phyloP scores from a whole-genome alignment of 495 filamentous ascomycete genomes.

The Lentithecium fluviatile region DNA sequence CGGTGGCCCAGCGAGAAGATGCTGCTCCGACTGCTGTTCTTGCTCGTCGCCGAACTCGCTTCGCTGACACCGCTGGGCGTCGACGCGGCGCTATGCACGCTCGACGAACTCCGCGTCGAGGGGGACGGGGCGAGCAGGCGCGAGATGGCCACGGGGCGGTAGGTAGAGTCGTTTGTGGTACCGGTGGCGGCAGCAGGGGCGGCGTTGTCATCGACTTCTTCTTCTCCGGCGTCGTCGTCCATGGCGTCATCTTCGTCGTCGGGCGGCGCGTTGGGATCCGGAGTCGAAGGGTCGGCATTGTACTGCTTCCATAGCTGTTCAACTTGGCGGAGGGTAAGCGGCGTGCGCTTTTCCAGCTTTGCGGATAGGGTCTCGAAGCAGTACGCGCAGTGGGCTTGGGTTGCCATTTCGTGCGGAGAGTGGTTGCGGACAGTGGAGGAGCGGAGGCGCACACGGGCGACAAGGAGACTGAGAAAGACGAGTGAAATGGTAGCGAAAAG shows the following conservation, averaged over 20 bases:
- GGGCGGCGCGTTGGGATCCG: constrained; percentile 29
- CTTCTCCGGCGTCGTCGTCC: too few species aligned
- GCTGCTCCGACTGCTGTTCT: constrained; percentile 47
- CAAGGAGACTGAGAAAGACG: too few species aligned
- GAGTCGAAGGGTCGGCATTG: constrained; percentile 39
- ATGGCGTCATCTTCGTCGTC: constrained; percentile 19
- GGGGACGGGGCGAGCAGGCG: constrained; percentile 43
- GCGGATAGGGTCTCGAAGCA: constrained; percentile 84
- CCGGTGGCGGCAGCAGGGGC: not conserved
- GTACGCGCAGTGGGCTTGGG: constrained; percentile 77
- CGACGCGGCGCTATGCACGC: constrained; percentile 47
- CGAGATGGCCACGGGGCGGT: constrained; percentile 36
- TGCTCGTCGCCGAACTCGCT: constrained; percentile 49
- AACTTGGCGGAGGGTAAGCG: constrained; percentile 61
- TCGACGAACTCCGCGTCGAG: constrained; percentile 45
- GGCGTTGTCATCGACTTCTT: constrained; percentile 10
- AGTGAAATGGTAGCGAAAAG: too few species aligned
- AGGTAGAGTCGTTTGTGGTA: not conserved
- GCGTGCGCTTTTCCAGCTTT: constrained; percentile 59
- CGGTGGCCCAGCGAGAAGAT: constrained; percentile 45
- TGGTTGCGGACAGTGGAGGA: not conserved
- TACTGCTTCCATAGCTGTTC: constrained; percentile 69
- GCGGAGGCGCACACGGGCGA: too few species aligned
- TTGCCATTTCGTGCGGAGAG: constrained; percentile 62
- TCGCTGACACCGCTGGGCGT: constrained; percentile 42